phyloP scores from a whole-genome alignment of 1,139 yeast species.

The Starmera stellimalicola region DNA sequence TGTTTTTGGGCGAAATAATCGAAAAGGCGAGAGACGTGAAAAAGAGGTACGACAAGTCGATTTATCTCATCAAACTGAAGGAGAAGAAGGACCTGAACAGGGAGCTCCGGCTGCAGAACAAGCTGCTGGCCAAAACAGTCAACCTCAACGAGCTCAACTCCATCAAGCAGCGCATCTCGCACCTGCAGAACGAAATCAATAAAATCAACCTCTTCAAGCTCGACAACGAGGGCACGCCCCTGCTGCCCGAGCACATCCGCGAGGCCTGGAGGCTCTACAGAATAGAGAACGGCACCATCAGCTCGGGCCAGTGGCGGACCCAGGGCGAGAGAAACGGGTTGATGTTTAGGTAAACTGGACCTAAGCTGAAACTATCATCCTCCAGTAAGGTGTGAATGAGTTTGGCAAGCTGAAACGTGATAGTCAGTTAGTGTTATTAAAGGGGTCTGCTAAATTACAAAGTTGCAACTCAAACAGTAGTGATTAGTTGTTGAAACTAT shows the following conservation, averaged over 20 bases:
- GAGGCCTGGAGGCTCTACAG: conserved; percentile 82
- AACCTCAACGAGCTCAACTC: conserved; percentile 8
- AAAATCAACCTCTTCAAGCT: conserved; percentile 12
- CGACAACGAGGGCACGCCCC: conserved; percentile 35
- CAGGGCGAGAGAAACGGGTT: conserved; percentile 69
- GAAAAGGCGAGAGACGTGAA: conserved; percentile 72
- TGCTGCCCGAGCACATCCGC: conserved; percentile 75
- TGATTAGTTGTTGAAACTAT: too few species aligned
- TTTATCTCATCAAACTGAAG: conserved; percentile 20
- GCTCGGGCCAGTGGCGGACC: conserved; percentile 57
- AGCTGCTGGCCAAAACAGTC: conserved; percentile 14
- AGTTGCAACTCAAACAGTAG: too few species aligned
- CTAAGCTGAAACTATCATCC: background rate
- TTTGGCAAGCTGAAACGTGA: too few species aligned
- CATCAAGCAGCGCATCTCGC: conserved; percentile 7
- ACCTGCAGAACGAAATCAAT: conserved; percentile 10
- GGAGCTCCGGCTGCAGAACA: conserved; percentile 21
- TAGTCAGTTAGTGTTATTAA: too few species aligned
- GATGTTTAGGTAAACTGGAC: conserved; percentile 46
- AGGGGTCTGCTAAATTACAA: too few species aligned
- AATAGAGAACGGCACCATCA: conserved; percentile 56
- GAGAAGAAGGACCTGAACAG: conserved; percentile 23
- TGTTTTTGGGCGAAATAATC: conserved; percentile 79
- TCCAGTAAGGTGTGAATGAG: too few species aligned
- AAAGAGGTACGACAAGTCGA: conserved; percentile 40